Evolutionary conservation across 1,284 basidiomycete genomes (phyloP).

Genomic region (Apiotrichum sp.): DNA sequence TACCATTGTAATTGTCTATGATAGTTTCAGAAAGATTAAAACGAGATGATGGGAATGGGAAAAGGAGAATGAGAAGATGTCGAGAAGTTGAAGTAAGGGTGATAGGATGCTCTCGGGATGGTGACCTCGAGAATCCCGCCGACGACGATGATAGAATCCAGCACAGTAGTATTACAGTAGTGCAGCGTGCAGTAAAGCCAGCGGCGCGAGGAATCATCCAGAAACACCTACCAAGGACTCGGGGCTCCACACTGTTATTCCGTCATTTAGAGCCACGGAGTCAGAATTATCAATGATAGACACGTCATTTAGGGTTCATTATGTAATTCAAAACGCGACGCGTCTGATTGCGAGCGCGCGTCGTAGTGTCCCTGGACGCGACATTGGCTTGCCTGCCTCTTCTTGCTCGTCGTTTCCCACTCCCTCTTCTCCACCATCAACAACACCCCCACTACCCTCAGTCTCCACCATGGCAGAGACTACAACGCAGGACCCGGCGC

Average conservation of each 20-base stretch:
- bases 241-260: neutral
- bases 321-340: neutral
- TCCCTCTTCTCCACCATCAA: neutral
- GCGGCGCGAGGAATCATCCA: neutral
- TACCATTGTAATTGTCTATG: neutral
- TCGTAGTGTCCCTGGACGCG: no score
- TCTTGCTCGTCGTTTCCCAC: neutral
- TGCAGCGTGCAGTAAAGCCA: no score
- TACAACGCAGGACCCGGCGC: conserved; percentile 32
- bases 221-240: neutral
- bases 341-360: neutral
- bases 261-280: neutral
- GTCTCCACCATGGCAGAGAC: conserved; percentile 31
- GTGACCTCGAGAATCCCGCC: neutral
- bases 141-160: no score
- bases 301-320: neutral
- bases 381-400: no score
- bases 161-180: no score
- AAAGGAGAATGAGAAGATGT: neutral
- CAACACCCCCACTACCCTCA: neutral
- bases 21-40: neutral
- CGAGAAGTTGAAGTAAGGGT: neutral
- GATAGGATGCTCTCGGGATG: neutral
- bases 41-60: neutral
- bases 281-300: neutral